Evolutionary conservation across 495 filamentous ascomycete genomes (phyloP), one percentile per base, ranked within the genome.

Genomic region (Penicillium daleae): DNA sequence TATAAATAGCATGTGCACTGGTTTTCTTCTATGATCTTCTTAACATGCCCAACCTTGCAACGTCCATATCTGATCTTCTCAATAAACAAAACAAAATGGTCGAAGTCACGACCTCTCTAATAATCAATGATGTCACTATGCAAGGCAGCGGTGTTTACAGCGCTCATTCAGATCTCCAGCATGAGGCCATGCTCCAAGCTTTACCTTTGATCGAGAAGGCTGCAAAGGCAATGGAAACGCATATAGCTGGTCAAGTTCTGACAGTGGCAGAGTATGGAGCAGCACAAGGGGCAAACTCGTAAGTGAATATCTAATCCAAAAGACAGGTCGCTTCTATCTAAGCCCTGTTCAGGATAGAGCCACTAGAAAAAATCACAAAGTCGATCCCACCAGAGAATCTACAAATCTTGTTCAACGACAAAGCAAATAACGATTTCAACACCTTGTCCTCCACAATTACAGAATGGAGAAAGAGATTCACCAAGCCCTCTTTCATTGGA

Each of bases 281-380:
- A 44, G 40, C 40, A 44, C 40, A 44, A 44, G 40, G 40, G 10
- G 40, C 40, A 2, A 44, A 44, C 40, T 44, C 40, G 40, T 44
- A 10, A 22, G 40, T 44, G 2, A 44, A 0, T 8, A 3, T 22
- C 7, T 1, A 2, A 21, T 13, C 22, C 2, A 5, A 44, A 13
- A 42, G 6, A 17, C 6, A 19, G 19, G 17, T 9, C 6, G 6
- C 6, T 22, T 10, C 4, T 44, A 1, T 19, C 40, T 44, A 44
- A 44, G 1, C 4, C 19, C 10, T 19, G 21, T 10, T 19, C 19
- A 21, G 40, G 19, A 22, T 44, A 21, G 8, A 21, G 22, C 40
- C 40, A 22, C 15, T 44, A 4, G 40, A 44, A 9, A 22, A 1
- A 21, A 44, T 44, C 19, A 44, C 40, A 6, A 22, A 22, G 4